These are phyloP conservation scores for Tetrapyrgos nigripes DNA, from an alignment of 1,284 basidiomycete species.

Conservation along the genomic window DNA sequence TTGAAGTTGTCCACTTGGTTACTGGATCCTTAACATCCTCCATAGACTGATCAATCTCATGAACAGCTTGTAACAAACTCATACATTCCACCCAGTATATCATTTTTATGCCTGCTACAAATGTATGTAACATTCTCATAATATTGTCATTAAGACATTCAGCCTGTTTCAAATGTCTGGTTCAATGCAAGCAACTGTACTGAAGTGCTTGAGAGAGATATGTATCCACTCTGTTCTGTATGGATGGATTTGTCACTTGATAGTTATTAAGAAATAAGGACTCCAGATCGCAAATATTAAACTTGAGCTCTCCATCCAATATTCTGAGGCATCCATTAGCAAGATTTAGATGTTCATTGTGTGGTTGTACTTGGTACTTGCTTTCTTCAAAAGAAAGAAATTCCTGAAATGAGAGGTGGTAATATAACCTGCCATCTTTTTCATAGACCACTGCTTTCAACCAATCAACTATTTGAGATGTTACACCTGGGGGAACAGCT, in stretches of 20 bases:
- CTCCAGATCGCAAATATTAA: constrained; percentile 22
- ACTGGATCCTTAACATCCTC: background rate
- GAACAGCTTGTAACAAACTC: background rate
- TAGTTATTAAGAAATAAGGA: constrained; percentile 13
- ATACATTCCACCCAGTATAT: background rate
- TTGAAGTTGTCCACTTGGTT: background rate
- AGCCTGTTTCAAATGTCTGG: background rate
- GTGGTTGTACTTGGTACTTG: background rate
- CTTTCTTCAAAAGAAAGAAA: background rate
- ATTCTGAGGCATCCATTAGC: constrained; percentile 7
- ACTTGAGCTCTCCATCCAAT: constrained; percentile 24
- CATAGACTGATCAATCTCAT: background rate
- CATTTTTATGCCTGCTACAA: background rate
- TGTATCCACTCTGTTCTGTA: background rate
- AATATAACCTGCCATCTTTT: background rate
- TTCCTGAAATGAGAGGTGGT: background rate
- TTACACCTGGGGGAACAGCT: background rate
- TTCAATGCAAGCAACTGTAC: background rate
- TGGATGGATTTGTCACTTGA: background rate
- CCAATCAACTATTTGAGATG: background rate
- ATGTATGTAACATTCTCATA: background rate
- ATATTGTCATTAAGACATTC: background rate
- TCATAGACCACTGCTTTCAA: background rate
- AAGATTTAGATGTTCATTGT: background rate
- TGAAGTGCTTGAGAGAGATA: background rate